Conservation (phyloP, 106 monocot genomes). For the Chionographis japonica region DNA sequence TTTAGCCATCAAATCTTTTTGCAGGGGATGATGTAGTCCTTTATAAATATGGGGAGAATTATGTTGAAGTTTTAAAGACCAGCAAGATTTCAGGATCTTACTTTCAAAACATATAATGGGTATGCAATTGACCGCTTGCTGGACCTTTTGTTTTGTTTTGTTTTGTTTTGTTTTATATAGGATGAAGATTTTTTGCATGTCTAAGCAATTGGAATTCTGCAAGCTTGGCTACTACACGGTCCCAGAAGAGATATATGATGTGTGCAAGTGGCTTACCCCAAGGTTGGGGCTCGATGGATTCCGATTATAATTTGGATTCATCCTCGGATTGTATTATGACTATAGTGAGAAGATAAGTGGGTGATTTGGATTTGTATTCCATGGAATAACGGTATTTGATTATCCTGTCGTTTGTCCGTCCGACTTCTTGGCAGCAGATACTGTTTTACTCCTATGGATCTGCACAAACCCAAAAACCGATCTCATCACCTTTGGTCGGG, state of each 20-base stretch:
- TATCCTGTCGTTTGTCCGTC: too few species aligned
- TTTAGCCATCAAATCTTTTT: neutral
- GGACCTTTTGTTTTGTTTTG: neutral
- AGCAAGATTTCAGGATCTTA: slow-evolving; percentile 53
- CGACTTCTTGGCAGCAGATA: too few species aligned
- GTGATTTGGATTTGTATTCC: too few species aligned
- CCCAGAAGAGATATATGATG: slow-evolving; percentile 98
- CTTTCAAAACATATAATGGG: slow-evolving; percentile 77
- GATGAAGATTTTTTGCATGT: neutral
- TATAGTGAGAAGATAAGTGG: too few species aligned
- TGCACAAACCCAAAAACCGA: too few species aligned
- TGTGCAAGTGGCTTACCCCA: slow-evolving; percentile 75
- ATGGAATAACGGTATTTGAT: too few species aligned
- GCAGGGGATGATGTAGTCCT: slow-evolving; percentile 90
- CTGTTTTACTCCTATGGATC: too few species aligned
- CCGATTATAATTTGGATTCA: slow-evolving; percentile 7
- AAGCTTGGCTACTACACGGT: slow-evolving; percentile 91
- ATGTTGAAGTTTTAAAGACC: slow-evolving; percentile 51
- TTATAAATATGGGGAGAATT: slow-evolving; percentile 78
- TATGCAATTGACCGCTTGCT: slow-evolving; percentile 9
- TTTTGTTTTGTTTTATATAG: too few species aligned
- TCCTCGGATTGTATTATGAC: too few species aligned
- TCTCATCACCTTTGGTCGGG: too few species aligned
- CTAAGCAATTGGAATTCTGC: slow-evolving; percentile 6
- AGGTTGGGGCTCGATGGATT: slow-evolving; percentile 62